Evolutionary conservation across 1,284 basidiomycete genomes (phyloP), one percentile per base, ranked within the genome.

Genomic region (Uromyces viciae-fabae): DNA sequence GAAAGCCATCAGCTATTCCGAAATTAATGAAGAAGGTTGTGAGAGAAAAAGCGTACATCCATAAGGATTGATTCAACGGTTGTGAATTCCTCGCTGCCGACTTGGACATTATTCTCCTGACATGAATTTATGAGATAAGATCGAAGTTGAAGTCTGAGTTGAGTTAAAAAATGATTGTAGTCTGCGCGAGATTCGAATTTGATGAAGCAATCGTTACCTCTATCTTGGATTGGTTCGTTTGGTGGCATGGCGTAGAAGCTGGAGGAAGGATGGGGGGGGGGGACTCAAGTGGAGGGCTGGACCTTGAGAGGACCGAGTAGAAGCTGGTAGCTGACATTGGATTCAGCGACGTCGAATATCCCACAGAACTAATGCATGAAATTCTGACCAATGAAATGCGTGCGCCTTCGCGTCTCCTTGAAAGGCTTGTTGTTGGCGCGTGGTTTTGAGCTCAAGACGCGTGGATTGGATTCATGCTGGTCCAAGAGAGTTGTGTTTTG

Each of bases 101-200:
- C 33, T 56, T 69, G 15, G 49, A 77, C 56, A 8, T 56, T 42
- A 66, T 77, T 68, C 17, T 36, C 62, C 33, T 68, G 52, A 42
- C 75, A 77, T n/a, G 75, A 36, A 43, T 25, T 42, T 42, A 54
- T 56, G 0, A 64, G 49, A 77, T 77, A 77, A n/a, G 43, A 25
- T 31, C 46, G 60, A n/a, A 77, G 49, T 69, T 77, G 75, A 36
- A 25, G 8, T 7, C 40, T 64, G 7, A 77, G 52, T 52, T 77
- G 42, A 17, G 31, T 38, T 3, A 77, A 28, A 7, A 62, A 36
- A 42, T 54, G n/a, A 58, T 77, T 58, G 49, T 77, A 77, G 38
- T 77, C 62, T 1, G 52, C 3, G 11, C 58, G 43, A 42, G 36
- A 28, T 54, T 46, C 62, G 64, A 77, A 77, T 40, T 42, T 77